phyloP scores from a whole-genome alignment of 495 filamentous ascomycete species.

The Penicillium pulvis region DNA sequence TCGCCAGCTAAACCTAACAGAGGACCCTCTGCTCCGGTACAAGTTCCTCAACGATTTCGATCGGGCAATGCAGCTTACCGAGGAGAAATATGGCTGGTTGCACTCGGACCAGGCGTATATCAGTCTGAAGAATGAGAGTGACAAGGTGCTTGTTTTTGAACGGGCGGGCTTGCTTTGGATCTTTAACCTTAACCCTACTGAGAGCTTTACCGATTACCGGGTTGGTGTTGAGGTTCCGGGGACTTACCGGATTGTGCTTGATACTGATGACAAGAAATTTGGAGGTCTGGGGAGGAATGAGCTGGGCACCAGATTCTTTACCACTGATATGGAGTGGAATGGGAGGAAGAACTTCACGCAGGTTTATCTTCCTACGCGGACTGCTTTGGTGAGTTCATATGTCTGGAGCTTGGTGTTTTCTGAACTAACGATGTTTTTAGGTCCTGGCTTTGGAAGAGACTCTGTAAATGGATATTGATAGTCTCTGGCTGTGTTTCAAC shows the following conservation, averaged over 20 bases:
- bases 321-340: conserved; percentile 88
- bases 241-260: conserved; percentile 86
- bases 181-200: conserved; percentile 92
- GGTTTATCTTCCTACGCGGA: conserved; percentile 85
- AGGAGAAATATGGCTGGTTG: conserved; percentile 92
- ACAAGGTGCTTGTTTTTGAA: conserved; percentile 97
- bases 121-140: conserved; percentile 87
- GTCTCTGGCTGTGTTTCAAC: neutral
- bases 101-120: conserved; percentile 86
- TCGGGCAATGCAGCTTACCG: conserved; percentile 81
- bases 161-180: conserved; percentile 86
- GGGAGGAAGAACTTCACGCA: conserved; percentile 84
- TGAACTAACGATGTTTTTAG: conserved; percentile 26
- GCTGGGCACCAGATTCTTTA: conserved; percentile 82
- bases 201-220: conserved; percentile 90
- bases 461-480: conserved; percentile 26
- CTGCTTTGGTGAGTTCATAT: conserved; percentile 72
- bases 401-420: conserved; percentile 6
- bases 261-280: conserved; percentile 74
- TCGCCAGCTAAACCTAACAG: conserved; percentile 89
- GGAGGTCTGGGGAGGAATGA: conserved; percentile 81
- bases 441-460: conserved; percentile 56
- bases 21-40: conserved; percentile 85
- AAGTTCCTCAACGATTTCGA: conserved; percentile 94
- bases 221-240: conserved; percentile 83